Percentiles rank a stretch among this genome's conserved stretches.
Conservation (phyloP, 371 early-diverging fungal species). For the Actinomortierella ambigua region DNA sequence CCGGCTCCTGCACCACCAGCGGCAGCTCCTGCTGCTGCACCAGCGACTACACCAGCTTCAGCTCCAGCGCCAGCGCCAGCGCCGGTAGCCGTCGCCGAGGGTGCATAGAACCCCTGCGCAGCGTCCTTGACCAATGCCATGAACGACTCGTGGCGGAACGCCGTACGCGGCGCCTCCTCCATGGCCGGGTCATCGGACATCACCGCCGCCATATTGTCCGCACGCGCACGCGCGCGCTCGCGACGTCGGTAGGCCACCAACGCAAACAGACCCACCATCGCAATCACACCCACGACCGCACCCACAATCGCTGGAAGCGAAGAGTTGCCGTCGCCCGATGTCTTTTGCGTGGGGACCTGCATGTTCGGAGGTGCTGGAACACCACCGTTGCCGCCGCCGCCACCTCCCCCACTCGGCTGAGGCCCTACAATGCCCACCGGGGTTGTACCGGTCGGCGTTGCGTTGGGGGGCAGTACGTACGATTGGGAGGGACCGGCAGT, state of each 20-base stretch:
- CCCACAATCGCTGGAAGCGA: conserved; percentile 16
- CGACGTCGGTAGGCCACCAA: conserved; percentile 34
- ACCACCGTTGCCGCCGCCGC: background rate
- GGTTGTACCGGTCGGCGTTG: no score
- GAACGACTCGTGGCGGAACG: conserved; percentile 46
- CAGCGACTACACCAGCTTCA: conserved; percentile 5
- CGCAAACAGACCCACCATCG: conserved; percentile 30
- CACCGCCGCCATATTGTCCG: conserved; percentile 3
- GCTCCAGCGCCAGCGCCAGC: conserved; percentile 14
- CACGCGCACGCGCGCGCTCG: conserved; percentile 14
- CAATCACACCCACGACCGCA: conserved; percentile 27
- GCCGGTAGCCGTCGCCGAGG: conserved; percentile 21
- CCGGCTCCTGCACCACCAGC: conserved; percentile 30
- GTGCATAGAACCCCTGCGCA: conserved; percentile 38
- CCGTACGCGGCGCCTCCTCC: conserved; percentile 43
- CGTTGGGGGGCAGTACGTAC: no score
- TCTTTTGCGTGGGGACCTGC: conserved; percentile 7
- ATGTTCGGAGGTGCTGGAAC: background rate
- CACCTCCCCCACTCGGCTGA: no score
- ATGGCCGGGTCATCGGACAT: conserved; percentile 5
- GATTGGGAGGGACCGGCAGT: no score
- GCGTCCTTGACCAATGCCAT: conserved; percentile 47
- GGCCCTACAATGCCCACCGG: no score
- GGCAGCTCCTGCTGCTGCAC: conserved; percentile 10
- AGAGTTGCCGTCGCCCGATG: conserved; percentile 23